phyloP scores from a whole-genome alignment of 129 eudicot species.

The Kitagawia praeruptora region DNA sequence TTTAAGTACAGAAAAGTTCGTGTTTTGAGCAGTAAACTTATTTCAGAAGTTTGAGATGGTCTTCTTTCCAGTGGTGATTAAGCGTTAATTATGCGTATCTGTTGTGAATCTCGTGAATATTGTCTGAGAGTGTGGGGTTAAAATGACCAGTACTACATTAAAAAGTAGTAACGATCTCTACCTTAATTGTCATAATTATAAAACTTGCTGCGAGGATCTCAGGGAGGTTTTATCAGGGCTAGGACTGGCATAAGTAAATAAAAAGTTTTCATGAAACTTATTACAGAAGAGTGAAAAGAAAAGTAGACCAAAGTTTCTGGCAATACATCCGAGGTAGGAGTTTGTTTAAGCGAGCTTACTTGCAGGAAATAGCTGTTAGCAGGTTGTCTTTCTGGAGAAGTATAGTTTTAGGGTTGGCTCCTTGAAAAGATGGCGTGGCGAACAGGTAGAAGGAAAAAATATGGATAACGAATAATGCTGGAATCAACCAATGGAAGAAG shows the following conservation, averaged over 20 bases:
- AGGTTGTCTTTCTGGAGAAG: not conserved
- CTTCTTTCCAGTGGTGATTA: not conserved
- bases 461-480: not conserved
- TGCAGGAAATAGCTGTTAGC: not conserved
- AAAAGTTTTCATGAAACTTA: not conserved
- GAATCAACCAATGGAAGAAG: constrained; percentile 2
- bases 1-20: not conserved
- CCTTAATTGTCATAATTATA: not conserved
- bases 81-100: not conserved
- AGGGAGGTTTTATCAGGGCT: not conserved
- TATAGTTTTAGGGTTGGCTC: not conserved
- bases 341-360: not conserved
- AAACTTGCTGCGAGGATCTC: not conserved
- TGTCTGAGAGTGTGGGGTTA: not conserved
- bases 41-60: not conserved
- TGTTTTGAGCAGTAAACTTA: not conserved
- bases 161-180: not conserved
- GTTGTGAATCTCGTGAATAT: not conserved
- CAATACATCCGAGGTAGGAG: not conserved
- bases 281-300: not conserved
- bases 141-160: not conserved
- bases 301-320: not conserved
- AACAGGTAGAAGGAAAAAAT: not conserved
- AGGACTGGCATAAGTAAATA: not conserved
- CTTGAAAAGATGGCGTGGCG: not conserved